These are phyloP conservation scores for Suhomyces anneliseae DNA, from an alignment of 1,139 yeast species.

Conservation along the genomic window DNA sequence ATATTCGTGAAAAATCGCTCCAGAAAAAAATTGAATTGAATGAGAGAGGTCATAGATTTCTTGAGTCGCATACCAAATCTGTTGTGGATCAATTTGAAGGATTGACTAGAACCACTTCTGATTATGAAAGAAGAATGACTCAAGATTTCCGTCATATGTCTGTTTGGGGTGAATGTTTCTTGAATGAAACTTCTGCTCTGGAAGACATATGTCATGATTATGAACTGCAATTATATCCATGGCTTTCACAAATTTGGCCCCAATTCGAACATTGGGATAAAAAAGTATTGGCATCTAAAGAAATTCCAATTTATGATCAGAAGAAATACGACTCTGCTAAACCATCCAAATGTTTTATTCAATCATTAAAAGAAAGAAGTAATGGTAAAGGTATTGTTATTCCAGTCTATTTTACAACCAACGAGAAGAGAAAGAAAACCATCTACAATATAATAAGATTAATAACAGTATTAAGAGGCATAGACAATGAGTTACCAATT, in stretches of 20 bases:
- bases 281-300: background rate
- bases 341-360: conserved; percentile 15
- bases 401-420: conserved; percentile 23
- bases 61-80: conserved; percentile 13
- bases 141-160: conserved; percentile 28
- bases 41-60: conserved; percentile 14
- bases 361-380: conserved; percentile 15
- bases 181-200: conserved; percentile 6
- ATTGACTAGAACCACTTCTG: conserved; percentile 16
- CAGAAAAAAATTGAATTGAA: conserved; percentile 13
- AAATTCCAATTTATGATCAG: conserved; percentile 5
- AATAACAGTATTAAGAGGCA: conserved; percentile 27
- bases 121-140: conserved; percentile 23
- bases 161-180: conserved; percentile 33
- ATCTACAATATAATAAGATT: conserved; percentile 23
- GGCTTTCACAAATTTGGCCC: conserved; percentile 17
- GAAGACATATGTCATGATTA: conserved; percentile 2
- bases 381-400: conserved; percentile 39
- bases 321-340: background rate
- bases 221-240: conserved; percentile 16
- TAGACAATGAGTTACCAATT: conserved; percentile 32
- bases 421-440: conserved; percentile 15
- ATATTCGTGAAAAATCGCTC: conserved; percentile 22
- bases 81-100: conserved; percentile 14
- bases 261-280: conserved; percentile 20